Conservation (phyloP, 2,329 filamentous ascomycete species). For the Colletotrichum eleusines region DNA sequence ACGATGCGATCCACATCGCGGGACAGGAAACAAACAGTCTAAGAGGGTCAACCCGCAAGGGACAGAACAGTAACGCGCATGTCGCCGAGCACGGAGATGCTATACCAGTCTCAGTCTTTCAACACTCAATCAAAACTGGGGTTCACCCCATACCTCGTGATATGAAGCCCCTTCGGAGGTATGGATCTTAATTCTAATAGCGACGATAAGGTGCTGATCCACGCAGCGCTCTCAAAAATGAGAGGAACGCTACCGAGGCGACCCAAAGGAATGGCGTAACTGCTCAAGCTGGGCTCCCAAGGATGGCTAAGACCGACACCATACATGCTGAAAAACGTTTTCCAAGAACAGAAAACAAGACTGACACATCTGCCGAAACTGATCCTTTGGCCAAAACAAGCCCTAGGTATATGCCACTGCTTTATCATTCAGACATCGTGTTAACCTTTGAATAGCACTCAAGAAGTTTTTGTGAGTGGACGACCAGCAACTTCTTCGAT, state of each 20-base stretch:
- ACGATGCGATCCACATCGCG: background rate
- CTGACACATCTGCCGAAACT: background rate
- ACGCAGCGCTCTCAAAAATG: conserved; percentile 26
- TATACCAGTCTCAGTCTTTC: background rate
- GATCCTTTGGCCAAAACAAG: background rate
- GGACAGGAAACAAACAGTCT: background rate
- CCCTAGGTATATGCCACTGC: background rate
- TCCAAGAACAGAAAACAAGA: background rate
- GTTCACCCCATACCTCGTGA: background rate
- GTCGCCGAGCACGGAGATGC: background rate
- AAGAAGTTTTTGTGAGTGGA: background rate
- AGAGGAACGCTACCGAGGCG: background rate
- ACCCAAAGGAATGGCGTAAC: background rate
- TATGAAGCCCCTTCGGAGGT: conserved; percentile 25
- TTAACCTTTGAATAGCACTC: background rate
- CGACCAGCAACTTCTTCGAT: conserved; percentile 18
- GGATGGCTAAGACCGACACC: background rate
- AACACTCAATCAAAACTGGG: background rate
- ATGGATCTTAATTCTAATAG: background rate
- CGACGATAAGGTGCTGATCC: background rate
- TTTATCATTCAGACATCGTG: background rate
- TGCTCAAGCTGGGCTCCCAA: too few species aligned
- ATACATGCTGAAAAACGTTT: background rate
- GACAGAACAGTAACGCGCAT: background rate
- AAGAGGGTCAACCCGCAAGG: background rate